These are phyloP conservation scores for Cruciata laevipes DNA, from an alignment of 257 asterid species.

Conservation along the genomic window DNA sequence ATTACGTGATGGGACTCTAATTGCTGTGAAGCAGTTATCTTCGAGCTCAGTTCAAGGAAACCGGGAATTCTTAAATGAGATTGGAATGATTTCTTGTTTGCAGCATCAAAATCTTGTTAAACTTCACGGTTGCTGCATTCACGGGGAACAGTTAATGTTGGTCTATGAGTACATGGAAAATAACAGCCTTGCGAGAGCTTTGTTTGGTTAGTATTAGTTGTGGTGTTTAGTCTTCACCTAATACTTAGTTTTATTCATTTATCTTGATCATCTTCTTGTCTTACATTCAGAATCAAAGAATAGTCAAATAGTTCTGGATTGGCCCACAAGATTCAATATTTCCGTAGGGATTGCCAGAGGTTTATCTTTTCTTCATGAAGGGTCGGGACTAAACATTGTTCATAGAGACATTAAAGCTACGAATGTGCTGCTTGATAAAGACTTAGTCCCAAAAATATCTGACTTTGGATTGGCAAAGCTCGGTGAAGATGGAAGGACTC, in stretches of 20 bases:
- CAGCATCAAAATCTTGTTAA: slow-evolving; percentile 86
- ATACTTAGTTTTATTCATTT: neutral
- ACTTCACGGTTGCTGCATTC: slow-evolving; percentile 77
- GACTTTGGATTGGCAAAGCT: slow-evolving; percentile 93
- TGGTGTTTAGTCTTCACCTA: neutral
- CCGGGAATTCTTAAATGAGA: slow-evolving; percentile 75
- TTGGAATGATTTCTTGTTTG: slow-evolving; percentile 76
- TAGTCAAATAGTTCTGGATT: slow-evolving; percentile 58
- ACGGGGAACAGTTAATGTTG: slow-evolving; percentile 72
- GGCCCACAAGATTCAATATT: slow-evolving; percentile 71
- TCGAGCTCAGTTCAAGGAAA: slow-evolving; percentile 76
- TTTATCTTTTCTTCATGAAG: slow-evolving; percentile 79
- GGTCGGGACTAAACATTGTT: slow-evolving; percentile 72
- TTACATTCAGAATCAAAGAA: slow-evolving; percentile 34
- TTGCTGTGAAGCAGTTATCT: slow-evolving; percentile 87
- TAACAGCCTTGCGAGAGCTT: slow-evolving; percentile 69
- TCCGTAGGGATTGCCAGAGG: slow-evolving; percentile 79
- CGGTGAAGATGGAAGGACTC: slow-evolving; percentile 70
- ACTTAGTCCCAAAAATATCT: slow-evolving; percentile 72
- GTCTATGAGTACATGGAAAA: slow-evolving; percentile 83
- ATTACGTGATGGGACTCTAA: slow-evolving; percentile 60
- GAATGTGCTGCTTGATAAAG: slow-evolving; percentile 69
- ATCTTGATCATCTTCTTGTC: neutral
- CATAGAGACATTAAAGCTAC: slow-evolving; percentile 94
- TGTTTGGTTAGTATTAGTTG: slow-evolving; percentile 42